Conservation (phyloP, 495 filamentous ascomycete species). For the Saxispiralis lemnorum region DNA sequence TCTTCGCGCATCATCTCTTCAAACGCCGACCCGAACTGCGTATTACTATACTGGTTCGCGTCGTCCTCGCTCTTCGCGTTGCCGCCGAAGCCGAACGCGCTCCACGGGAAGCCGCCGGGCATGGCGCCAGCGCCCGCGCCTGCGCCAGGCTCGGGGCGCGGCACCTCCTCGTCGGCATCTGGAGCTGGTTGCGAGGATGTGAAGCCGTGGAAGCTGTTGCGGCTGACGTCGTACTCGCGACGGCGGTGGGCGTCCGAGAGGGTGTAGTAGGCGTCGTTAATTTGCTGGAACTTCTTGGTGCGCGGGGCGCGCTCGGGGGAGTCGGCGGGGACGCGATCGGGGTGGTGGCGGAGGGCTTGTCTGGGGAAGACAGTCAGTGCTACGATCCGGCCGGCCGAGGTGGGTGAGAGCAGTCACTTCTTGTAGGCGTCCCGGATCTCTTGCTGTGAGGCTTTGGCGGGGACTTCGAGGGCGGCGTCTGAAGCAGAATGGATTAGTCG, state of each 20-base stretch:
- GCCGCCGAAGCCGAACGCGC: conserved; percentile 40
- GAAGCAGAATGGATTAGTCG: not conserved
- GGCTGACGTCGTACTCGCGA: conserved; percentile 72
- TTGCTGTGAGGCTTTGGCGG: conserved; percentile 53
- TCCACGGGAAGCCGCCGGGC: conserved; percentile 42
- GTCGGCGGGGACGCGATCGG: conserved; percentile 72
- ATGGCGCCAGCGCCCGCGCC: conserved; percentile 4
- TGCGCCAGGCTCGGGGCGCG: conserved; percentile 18
- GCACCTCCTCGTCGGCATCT: conserved; percentile 42
- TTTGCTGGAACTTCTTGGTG: conserved; percentile 81
- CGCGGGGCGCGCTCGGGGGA: conserved; percentile 67
- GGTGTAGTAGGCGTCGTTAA: conserved; percentile 97
- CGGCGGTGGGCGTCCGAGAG: conserved; percentile 65
- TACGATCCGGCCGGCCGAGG: not conserved
- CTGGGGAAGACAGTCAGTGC: conserved; percentile 27
- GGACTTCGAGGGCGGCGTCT: conserved; percentile 50
- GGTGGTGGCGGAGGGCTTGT: conserved; percentile 84
- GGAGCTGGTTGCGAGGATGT: conserved; percentile 25
- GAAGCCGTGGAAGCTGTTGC: conserved; percentile 31
- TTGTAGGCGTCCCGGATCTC: conserved; percentile 95
- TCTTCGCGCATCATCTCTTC: conserved; percentile 97
- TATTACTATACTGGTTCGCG: conserved; percentile 32
- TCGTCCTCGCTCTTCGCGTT: conserved; percentile 24
- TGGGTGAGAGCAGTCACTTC: conserved; percentile 30
- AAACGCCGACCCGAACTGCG: conserved; percentile 80